Conservation (phyloP, 108 stramenopile species). For the Pelagomonas calceolata region DNA sequence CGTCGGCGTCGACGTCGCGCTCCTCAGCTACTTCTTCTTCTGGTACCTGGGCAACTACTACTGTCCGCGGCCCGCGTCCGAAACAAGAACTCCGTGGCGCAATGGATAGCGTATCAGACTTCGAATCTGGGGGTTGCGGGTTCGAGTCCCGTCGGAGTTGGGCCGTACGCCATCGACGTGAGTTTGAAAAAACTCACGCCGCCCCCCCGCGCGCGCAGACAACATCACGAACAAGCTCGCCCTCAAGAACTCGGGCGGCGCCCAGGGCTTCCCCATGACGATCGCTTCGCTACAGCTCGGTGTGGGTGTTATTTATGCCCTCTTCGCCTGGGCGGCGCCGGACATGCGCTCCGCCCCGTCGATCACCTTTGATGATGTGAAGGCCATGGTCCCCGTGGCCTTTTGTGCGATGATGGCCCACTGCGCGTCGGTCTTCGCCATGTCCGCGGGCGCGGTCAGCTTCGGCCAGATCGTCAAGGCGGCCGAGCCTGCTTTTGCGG, state of each 20-base stretch:
- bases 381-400: constrained; percentile 74
- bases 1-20: constrained; percentile 51
- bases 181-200: neutral
- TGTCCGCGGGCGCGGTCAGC: constrained; percentile 78
- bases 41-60: constrained; percentile 88
- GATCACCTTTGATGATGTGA: constrained; percentile 53
- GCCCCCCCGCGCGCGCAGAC: constrained; percentile 20
- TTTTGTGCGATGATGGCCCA: constrained; percentile 86
- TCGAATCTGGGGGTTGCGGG: too few species aligned
- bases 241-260: constrained; percentile 67
- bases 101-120: too few species aligned
- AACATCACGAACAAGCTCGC: constrained; percentile 82
- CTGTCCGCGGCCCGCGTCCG: constrained; percentile 44
- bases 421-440: constrained; percentile 74
- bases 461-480: constrained; percentile 91
- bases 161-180: neutral
- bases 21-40: constrained; percentile 69
- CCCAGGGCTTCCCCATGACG: constrained; percentile 62
- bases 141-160: too few species aligned
- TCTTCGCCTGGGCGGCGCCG: constrained; percentile 79
- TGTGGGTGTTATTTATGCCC: constrained; percentile 67
- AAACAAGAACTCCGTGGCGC: neutral
- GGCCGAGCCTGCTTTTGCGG: constrained; percentile 81
- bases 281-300: constrained; percentile 70
- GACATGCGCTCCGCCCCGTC: constrained; percentile 32